Evolutionary conservation across 768 basidiomycete genomes (phyloP), one percentile per base, ranked within the genome.

Genomic region (Paxillus involutus): DNA sequence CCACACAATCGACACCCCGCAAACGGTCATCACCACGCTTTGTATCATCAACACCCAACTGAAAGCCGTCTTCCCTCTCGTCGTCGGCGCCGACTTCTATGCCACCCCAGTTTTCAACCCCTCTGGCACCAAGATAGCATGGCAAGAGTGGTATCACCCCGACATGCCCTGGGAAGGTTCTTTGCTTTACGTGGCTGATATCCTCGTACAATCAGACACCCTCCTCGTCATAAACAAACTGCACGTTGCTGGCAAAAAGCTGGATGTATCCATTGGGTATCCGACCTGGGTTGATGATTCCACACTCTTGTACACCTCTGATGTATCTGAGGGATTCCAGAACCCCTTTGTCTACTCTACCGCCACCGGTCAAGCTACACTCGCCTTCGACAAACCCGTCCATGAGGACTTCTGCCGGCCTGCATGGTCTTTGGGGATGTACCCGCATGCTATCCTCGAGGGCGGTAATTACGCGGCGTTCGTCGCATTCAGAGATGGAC

Each of bases 151-250:
- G 88, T 71, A 63, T 52, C 82, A 84, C 37, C 84, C 84, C 0
- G 75, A 82, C 58, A 84, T 85, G 83, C 81, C 88, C 3, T 90
- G 85, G 84, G 78, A 85, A 60, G 83, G 81, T 13, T 70, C 75
- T 7, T 69, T 79, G 52, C 70, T 89, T 55, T 73, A 76, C 60
- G 63, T 83, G 42, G 85, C 78, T 0, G 68, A 78, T 10, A 66
- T 85, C 13, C 17, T 32, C 4, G 12, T 49, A 14, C 10, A 42
- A 0, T 9, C 9, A 0, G 51, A 42, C 6, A 36, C 1, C 9
- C 30, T 80, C n/a, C 44, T 58, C 7, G 47, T 82, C 17, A 72
- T 77, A 47, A 35, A 61, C 2, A 32, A 13, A 2, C 66, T 60
- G 14, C 68, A 70, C n/a, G 75, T 89, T 12, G 83, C 83, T 0